Base-by-base conservation (phyloP, 1,139 yeast genomes). In the Sugiyamaella sp. region DNA sequence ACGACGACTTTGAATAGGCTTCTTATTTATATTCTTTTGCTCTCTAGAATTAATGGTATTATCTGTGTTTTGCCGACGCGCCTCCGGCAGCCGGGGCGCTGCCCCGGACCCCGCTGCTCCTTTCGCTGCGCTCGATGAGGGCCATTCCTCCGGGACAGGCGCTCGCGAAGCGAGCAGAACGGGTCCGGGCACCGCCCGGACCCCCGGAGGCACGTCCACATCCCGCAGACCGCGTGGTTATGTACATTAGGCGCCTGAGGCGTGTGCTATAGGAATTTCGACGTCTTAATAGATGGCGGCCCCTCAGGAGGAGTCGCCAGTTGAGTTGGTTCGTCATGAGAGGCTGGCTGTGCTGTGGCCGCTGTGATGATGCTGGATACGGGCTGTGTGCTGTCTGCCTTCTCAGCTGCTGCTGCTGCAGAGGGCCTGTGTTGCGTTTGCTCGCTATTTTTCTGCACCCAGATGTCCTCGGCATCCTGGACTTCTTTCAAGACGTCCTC, bases 401-500 rank as follows among this genome's bases (percentile, higher is more conserved):
- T 4, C 27, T 38, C 5, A n/a, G 25, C 24, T 20, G 35, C 14
- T 6, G 35, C 22, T 9, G 42, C 9, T 4, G 5, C 16, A 8
- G 25, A n/a, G 14, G 25, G 9, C 42, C 9, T 40, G 16, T 38
- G 27, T 16, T 12, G n/a, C 5, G 27, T n/a, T n/a, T n/a, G n/a
- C 16, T 42, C 46, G 8, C 14, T 25, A 9, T 46, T 22, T 24
- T 24, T 46, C 4, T 29, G 32, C 8, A 44, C 39, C 49, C 49
- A 50, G 16, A 14, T 27, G 14, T 50, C 48, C 21, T 50, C 53
- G 9, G 53, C 32, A 14, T 38, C 24, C 22, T 52, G 46, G 25
- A 52, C 40, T 14, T 52, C 55, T 5, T 43, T 48, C 17, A 52
- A 33, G 3, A 52, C 44, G 16, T 44, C 51, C 9, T 48, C 55